These are phyloP conservation scores for Panaeolus papilionaceus DNA, from an alignment of 768 basidiomycete genomes.

Conservation along the genomic window DNA sequence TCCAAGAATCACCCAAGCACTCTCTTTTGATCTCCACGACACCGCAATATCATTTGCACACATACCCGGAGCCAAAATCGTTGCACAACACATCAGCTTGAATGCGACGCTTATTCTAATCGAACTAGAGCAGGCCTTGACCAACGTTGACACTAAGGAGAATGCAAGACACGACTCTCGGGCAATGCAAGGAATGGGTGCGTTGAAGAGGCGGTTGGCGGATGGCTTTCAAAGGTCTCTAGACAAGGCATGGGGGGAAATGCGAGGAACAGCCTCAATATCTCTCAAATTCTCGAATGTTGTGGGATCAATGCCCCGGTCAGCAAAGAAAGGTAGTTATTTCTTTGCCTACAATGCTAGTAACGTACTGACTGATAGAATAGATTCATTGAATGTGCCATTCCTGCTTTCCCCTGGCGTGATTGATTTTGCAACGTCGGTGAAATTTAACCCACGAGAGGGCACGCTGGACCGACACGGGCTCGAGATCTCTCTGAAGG, in stretches of 20 bases:
- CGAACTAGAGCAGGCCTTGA: slow-evolving; percentile 48
- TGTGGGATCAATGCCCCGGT: slow-evolving; percentile 45
- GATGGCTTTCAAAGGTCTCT: slow-evolving; percentile 68
- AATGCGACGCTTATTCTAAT: slow-evolving; percentile 62
- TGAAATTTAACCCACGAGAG: slow-evolving; percentile 64
- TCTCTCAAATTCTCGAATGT: slow-evolving; percentile 55
- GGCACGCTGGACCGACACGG: slow-evolving; percentile 61
- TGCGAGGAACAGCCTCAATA: slow-evolving; percentile 61
- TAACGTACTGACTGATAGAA: background rate
- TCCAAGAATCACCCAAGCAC: slow-evolving; percentile 69
- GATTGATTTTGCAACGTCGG: slow-evolving; percentile 51
- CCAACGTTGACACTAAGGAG: slow-evolving; percentile 20
- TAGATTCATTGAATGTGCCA: slow-evolving; percentile 30
- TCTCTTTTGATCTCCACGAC: slow-evolving; percentile 71
- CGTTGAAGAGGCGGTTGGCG: slow-evolving; percentile 68
- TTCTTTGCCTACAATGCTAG: background rate
- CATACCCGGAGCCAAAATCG: slow-evolving; percentile 57
- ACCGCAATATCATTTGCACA: slow-evolving; percentile 57
- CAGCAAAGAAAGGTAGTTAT: slow-evolving; percentile 37
- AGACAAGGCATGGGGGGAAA: slow-evolving; percentile 71
- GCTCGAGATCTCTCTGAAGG: slow-evolving; percentile 48
- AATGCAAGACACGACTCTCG: slow-evolving; percentile 31
- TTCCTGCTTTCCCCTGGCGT: slow-evolving; percentile 55
- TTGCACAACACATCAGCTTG: slow-evolving; percentile 55
- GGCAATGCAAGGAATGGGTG: slow-evolving; percentile 54